These are phyloP conservation scores for Cercospora sojina DNA, from an alignment of 2,329 filamentous ascomycete genomes.

Conservation along the genomic window DNA sequence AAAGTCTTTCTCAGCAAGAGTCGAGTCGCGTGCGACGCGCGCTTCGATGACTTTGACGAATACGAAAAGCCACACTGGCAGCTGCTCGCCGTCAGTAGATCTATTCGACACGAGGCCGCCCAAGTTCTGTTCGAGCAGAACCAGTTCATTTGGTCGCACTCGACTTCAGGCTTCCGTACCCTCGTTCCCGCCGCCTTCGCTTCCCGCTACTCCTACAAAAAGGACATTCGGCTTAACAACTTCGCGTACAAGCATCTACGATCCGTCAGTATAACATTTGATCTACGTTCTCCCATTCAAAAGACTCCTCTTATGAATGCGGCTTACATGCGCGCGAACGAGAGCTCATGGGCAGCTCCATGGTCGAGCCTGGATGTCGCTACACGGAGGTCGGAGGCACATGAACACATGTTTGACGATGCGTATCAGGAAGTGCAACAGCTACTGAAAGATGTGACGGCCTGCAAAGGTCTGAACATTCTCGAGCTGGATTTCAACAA, in stretches of 20 bases:
- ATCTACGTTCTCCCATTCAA: background rate
- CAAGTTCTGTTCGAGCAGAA: background rate
- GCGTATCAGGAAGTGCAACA: background rate
- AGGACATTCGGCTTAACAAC: background rate
- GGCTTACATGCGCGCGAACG: background rate
- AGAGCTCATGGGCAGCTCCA: accelerated
- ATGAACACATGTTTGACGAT: accelerated
- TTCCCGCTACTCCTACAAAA: too few relatives aligned
- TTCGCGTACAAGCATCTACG: background rate
- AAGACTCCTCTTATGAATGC: background rate
- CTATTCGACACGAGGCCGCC: background rate
- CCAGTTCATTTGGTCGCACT: background rate
- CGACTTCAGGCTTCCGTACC: background rate
- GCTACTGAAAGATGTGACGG: accelerated
- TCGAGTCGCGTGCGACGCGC: background rate
- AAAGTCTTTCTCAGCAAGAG: background rate
- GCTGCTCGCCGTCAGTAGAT: constrained; percentile 1
- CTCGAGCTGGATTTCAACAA: background rate
- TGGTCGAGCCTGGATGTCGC: accelerated
- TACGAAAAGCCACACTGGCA: constrained; percentile 6
- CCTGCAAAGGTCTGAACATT: background rate
- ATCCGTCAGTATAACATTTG: background rate
- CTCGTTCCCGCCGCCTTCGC: too few relatives aligned
- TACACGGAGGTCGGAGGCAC: background rate
- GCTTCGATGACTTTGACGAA: background rate